Evolutionary conservation across 2,329 filamentous ascomycete species (phyloP).

Genomic region (Trichophyton simii): DNA sequence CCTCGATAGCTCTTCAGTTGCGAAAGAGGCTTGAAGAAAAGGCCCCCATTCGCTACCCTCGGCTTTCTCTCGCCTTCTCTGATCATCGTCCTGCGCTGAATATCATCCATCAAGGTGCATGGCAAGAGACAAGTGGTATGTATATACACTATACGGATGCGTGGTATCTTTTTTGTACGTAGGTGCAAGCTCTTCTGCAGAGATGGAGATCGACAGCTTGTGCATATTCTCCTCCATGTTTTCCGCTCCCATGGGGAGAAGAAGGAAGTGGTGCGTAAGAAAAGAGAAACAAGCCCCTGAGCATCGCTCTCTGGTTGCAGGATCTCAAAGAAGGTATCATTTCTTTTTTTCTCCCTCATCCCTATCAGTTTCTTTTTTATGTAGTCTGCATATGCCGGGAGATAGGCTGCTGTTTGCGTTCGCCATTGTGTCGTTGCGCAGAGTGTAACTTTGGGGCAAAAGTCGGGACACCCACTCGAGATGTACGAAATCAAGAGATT

Average conservation of each 20-base stretch:
- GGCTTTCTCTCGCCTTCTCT: neutral
- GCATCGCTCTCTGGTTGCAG: neutral
- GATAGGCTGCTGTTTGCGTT: neutral
- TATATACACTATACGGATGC: neutral
- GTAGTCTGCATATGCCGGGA: neutral
- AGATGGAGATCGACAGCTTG: neutral
- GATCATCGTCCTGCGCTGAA: neutral
- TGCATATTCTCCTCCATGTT: neutral
- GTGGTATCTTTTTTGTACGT: too few species aligned
- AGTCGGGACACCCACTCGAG: neutral
- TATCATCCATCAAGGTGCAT: neutral
- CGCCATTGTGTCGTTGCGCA: neutral
- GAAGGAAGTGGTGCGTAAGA: neutral
- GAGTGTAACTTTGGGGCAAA: constrained; percentile 1
- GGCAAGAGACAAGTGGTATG: neutral
- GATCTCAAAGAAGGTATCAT: neutral
- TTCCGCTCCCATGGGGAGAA: neutral
- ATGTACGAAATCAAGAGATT: neutral
- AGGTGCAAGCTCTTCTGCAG: neutral
- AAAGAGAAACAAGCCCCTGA: neutral
- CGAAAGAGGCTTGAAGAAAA: neutral
- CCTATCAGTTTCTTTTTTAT: neutral
- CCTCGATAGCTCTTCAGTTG: neutral
- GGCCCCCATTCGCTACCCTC: neutral
- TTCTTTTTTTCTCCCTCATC: neutral